Evolutionary conservation across 1,284 basidiomycete species (phyloP).

Genomic region (Porodaedalea pini): DNA sequence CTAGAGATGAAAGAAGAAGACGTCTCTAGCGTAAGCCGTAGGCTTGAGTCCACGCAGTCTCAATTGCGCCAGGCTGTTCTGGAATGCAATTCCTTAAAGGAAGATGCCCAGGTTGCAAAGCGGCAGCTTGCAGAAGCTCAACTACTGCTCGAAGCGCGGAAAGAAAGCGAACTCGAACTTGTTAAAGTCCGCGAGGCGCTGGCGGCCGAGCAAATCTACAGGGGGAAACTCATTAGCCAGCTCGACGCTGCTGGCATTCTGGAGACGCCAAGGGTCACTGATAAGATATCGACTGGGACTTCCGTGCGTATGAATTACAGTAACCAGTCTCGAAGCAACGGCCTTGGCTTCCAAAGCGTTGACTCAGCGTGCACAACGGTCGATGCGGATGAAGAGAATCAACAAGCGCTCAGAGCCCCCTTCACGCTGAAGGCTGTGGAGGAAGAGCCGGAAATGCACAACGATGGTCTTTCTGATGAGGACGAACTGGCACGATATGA

Average conservation of each 20-base stretch:
- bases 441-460: constrained; percentile 47
- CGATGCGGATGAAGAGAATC: constrained; percentile 59
- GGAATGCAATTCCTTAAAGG: constrained; percentile 32
- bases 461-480: constrained; percentile 40
- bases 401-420: constrained; percentile 33
- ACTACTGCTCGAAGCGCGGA: constrained; percentile 31
- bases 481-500: constrained; percentile 62
- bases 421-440: constrained; percentile 57
- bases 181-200: constrained; percentile 13
- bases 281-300: neutral
- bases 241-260: constrained; percentile 18
- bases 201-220: constrained; percentile 6
- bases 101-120: constrained; percentile 33
- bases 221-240: constrained; percentile 11
- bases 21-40: constrained; percentile 37
- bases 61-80: constrained; percentile 33
- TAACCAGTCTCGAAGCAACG: constrained; percentile 33
- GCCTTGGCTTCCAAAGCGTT: constrained; percentile 55
- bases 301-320: constrained; percentile 2
- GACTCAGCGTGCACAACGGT: constrained; percentile 61
- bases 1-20: constrained; percentile 15
- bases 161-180: constrained; percentile 29
- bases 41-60: constrained; percentile 39
- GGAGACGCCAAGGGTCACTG: constrained; percentile 14
- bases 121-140: constrained; percentile 30